Base-by-base conservation (phyloP, 495 filamentous ascomycete genomes). In the Penicillium lividum region DNA sequence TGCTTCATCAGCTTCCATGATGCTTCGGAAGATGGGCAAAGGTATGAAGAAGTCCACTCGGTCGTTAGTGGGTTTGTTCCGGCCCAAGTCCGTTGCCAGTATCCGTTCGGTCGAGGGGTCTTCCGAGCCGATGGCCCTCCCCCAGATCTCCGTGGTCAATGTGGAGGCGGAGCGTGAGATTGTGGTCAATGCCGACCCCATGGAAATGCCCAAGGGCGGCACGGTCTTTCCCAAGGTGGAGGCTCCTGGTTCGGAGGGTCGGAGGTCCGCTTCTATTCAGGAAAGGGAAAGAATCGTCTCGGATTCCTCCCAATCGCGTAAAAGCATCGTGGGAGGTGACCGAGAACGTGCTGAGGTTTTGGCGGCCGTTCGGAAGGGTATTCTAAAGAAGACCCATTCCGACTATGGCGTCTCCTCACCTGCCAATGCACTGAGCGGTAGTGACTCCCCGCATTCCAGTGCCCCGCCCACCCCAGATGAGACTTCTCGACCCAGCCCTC, bases 11-110 rank as follows among this genome's bases (percentile, higher is more conserved):
- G 94, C 94, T 27, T 98, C 95, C 36, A 88, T 99, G 61, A 99
- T 99, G 94, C 93, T 99, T 67, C 86, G 94, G 30, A 99, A 99
- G 80, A 98, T 99, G 95, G 95, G 94, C 64, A 89, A 91, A 58
- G 93, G 95, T 22, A 89, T 97, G 87, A 99, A 96, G 83, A 93
- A 91, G 72, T 87, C 89, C 16, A 89, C 86, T 25, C 80, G 92
- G 33, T 97, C 93, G 8, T 82, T 99, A 46, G 95, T 96, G 64
- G 94, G 94, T 29, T 78, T 99, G 9, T 99, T 99, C 76, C 82
- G 94, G 59, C 94, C 94, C 0, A 98, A 97, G 74, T 97, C 94
- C 3, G 79, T 95, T 33, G 82, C 93, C 67, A 93, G 92, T 15
- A 84, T 87, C 11, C 83, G 87, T 22, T 80, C 84, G 7, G 84